Conservation (phyloP, 1,139 yeast species). For the Hyphopichia khmerensis region DNA sequence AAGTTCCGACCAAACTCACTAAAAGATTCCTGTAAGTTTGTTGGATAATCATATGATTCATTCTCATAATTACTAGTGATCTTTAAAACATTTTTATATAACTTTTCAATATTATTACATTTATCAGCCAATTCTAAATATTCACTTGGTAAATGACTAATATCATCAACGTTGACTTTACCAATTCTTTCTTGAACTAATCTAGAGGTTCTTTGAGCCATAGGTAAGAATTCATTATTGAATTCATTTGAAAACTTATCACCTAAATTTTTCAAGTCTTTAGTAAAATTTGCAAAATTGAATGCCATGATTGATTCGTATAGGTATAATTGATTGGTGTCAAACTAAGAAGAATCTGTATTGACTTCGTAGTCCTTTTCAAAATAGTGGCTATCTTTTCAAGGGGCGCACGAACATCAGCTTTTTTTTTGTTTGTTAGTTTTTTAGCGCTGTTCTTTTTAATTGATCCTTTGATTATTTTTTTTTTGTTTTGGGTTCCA, state of each 20-base stretch:
- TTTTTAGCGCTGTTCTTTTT: not conserved
- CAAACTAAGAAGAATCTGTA: not conserved
- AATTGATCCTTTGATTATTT: not conserved
- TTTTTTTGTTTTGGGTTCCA: not conserved
- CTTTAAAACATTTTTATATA: slow-evolving; percentile 70
- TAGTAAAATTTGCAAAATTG: slow-evolving; percentile 39
- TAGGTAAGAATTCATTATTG: slow-evolving; percentile 51
- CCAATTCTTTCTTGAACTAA: slow-evolving; percentile 79
- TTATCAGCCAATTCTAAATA: slow-evolving; percentile 72
- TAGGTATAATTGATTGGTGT: not conserved
- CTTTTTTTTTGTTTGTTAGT: not conserved
- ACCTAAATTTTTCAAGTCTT: slow-evolving; percentile 27
- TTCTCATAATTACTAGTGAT: slow-evolving; percentile 71
- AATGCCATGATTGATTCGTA: slow-evolving; percentile 35
- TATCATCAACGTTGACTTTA: slow-evolving; percentile 64
- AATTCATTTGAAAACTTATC: slow-evolving; percentile 36
- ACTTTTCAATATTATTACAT: slow-evolving; percentile 71
- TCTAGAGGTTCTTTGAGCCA: slow-evolving; percentile 81
- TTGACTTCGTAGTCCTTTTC: not conserved
- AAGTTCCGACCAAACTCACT: slow-evolving; percentile 71
- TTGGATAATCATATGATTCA: slow-evolving; percentile 87
- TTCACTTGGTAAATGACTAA: slow-evolving; percentile 81
- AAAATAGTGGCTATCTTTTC: not conserved
- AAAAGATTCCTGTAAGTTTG: slow-evolving; percentile 69
- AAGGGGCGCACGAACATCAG: slow-evolving; percentile 1